These are phyloP conservation scores for Solanum chmielewskii DNA, from an alignment of 257 asterid species.

Conservation along the genomic window DNA sequence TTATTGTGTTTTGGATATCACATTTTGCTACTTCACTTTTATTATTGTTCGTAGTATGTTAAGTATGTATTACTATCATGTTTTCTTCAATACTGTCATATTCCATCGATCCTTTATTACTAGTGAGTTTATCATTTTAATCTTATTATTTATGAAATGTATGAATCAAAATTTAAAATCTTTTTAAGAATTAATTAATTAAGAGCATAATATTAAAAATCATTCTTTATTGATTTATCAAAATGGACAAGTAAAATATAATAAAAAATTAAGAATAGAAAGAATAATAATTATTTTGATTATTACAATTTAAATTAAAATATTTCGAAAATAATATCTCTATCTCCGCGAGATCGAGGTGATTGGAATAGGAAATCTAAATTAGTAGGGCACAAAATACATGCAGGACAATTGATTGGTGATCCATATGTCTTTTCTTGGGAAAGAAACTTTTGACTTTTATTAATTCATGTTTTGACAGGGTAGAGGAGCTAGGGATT, in stretches of 20 bases:
- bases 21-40: not conserved
- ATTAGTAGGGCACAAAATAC: not conserved
- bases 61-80: not conserved
- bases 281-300: not conserved
- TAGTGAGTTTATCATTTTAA: too few relatives aligned
- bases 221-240: too few relatives aligned
- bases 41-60: not conserved
- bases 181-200: too few relatives aligned
- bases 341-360: fast-evolving
- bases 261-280: too few relatives aligned
- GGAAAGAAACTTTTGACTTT: not conserved
- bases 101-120: not conserved
- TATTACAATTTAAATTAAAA: not conserved
- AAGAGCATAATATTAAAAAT: too few relatives aligned
- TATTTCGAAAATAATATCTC: not conserved
- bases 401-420: not conserved
- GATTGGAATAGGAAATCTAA: not conserved
- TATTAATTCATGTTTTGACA: not conserved
- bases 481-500: not conserved
- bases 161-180: not conserved
- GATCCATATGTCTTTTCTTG: not conserved
- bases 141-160: too few relatives aligned
- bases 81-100: not conserved
- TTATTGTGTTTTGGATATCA: not conserved
- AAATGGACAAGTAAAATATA: too few relatives aligned